phyloP scores from a whole-genome alignment of 2,329 filamentous ascomycete genomes.

The Verticillium zaregamsianum region DNA sequence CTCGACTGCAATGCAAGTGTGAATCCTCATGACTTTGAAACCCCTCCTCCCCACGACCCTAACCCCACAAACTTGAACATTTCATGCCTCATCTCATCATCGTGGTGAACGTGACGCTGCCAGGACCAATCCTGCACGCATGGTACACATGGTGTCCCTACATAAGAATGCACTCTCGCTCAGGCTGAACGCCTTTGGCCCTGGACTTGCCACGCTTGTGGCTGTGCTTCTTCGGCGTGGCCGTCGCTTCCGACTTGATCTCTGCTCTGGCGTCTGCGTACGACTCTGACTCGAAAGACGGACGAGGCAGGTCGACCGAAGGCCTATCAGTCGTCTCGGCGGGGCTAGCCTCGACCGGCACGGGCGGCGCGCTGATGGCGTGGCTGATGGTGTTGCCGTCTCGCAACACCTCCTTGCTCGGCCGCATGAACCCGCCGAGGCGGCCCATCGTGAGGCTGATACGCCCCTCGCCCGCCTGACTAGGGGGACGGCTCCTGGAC shows the following conservation, averaged over 20 bases:
- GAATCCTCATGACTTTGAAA: neutral
- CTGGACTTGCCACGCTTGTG: slow-evolving; percentile 31
- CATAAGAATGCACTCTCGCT: slow-evolving; percentile 47
- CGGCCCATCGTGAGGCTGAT: slow-evolving; percentile 55
- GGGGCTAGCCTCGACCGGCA: neutral
- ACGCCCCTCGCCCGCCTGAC: slow-evolving; percentile 54
- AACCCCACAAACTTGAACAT: too few species aligned
- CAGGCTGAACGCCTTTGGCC: slow-evolving; percentile 29
- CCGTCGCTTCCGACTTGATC: slow-evolving; percentile 15
- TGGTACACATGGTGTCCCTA: slow-evolving; percentile 16
- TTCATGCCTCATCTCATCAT: neutral
- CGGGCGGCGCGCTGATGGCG: slow-evolving; percentile 6
- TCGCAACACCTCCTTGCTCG: slow-evolving; percentile 45
- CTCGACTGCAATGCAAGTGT: neutral
- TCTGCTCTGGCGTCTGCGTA: neutral
- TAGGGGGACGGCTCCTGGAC: slow-evolving; percentile 50
- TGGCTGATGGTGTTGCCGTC: slow-evolving; percentile 18
- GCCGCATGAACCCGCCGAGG: slow-evolving; percentile 46
- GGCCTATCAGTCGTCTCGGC: neutral
- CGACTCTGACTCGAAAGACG: slow-evolving; percentile 4
- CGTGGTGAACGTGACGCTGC: neutral
- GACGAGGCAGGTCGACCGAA: neutral
- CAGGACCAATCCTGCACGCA: neutral
- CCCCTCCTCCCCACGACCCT: too few species aligned
- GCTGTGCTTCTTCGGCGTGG: slow-evolving; percentile 18